Base-by-base conservation (phyloP, 2,329 filamentous ascomycete species). In the Trichoderma atrobrunneum region DNA sequence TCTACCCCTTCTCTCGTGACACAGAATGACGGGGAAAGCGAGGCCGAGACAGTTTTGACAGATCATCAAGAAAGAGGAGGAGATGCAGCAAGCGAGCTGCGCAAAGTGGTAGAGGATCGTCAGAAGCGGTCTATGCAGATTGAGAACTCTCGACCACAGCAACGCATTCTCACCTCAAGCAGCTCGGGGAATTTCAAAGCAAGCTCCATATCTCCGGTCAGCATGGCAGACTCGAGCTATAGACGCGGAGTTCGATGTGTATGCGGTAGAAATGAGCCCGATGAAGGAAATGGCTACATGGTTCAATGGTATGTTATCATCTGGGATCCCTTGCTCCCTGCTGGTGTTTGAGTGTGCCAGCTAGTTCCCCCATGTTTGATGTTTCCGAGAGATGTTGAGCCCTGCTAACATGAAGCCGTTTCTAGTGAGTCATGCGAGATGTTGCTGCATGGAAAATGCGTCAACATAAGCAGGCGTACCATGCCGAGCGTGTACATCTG, bases 401-500 rank as follows among this genome's bases (percentile, higher is more conserved):
- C 24, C 14, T 39, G 24, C 70, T 73, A 26, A 73, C 63, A 70
- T 56, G 32, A 26, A 26, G 39, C n/a, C 36, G 11, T 60, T 28
- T 69, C 7, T 75, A 91, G 89, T 76, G 87, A 90, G 80, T 89
- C 88, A 28, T 91, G 89, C 77, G 89, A 91, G 76, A 87, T 89
- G 82, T 90, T 87, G 85, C 85, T 91, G 34, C 89, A 91, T 77
- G 88, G 87, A n/a, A 84, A 84, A 71, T 91, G 89, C 77, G 84
- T 90, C 76, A 88, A 89, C 73, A 87, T 91, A 74, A 87, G 85
- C 60, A 84, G 84, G 62, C 84, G 86, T 71, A 85, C 84, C n/a
- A 84, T 88, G 75, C 88, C 89, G 6, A 83, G 84, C 14, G 87
- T 91, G 6, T 91, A 91, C 75, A 87, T 91, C 43, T 91, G 89